Evolutionary conservation across 1,139 yeast species (phyloP).

Genomic region (Kodamaea derodonti): DNA sequence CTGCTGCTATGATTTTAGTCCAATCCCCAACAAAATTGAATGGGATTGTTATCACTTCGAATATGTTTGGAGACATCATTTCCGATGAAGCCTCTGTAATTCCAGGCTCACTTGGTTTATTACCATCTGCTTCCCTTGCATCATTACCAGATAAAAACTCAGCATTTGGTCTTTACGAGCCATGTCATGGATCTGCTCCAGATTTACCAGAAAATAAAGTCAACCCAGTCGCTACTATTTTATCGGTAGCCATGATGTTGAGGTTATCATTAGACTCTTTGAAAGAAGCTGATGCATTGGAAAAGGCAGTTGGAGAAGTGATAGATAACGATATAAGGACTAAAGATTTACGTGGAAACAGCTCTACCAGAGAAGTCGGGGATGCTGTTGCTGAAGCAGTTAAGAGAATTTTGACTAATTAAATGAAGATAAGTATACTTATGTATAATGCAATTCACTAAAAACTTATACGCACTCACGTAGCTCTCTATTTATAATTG

Average conservation of each 20-base stretch:
- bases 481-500: no score
- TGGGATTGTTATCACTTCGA: slow-evolving; percentile 87
- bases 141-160: slow-evolving; percentile 90
- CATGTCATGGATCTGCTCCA: slow-evolving; percentile 98
- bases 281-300: slow-evolving; percentile 85
- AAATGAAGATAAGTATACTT: no score
- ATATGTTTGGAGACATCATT: slow-evolving; percentile 97
- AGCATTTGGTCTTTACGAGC: slow-evolving; percentile 96
- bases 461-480: no score
- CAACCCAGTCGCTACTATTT: slow-evolving; percentile 90
- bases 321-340: slow-evolving; percentile 84
- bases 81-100: slow-evolving; percentile 97
- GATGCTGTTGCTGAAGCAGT: slow-evolving; percentile 83
- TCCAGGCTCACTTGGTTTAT: slow-evolving; percentile 93
- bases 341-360: slow-evolving; percentile 81
- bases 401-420: slow-evolving; percentile 52
- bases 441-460: no score
- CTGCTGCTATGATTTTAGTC: slow-evolving; percentile 96
- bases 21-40: slow-evolving; percentile 86
- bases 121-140: slow-evolving; percentile 95
- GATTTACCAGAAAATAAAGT: slow-evolving; percentile 85
- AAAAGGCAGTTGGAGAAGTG: slow-evolving; percentile 80
- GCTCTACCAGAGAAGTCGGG: slow-evolving; percentile 84
- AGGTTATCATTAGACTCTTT: slow-evolving; percentile 78
- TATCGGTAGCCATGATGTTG: slow-evolving; percentile 97